phyloP scores from a whole-genome alignment of 2,329 filamentous ascomycete species.

The Diaporthe sp. region DNA sequence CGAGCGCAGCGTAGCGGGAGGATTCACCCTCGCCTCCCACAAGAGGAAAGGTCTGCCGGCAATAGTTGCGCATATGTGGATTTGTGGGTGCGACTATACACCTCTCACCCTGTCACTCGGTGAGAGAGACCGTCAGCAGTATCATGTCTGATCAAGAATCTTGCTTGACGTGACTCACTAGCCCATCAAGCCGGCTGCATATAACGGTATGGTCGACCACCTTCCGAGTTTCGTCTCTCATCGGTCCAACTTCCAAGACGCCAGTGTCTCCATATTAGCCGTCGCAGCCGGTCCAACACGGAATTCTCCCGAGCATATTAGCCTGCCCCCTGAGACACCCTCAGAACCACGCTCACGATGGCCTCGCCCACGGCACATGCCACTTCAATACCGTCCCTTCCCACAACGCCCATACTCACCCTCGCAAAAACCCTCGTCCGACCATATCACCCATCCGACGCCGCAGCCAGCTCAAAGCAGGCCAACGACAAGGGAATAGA shows the following conservation, averaged over 20 bases:
- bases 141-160: constrained; percentile 3
- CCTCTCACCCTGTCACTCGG: constrained; percentile 1
- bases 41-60: constrained; percentile 23
- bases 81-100: constrained; percentile 21
- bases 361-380: constrained; percentile 9
- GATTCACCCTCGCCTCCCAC: constrained; percentile 20
- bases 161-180: constrained; percentile 15
- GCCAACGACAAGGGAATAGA: constrained; percentile 56
- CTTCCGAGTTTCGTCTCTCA: not conserved
- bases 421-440: constrained; percentile 54
- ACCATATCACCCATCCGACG: constrained; percentile 55
- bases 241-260: not conserved
- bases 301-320: constrained; percentile 12
- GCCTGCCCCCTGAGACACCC: constrained; percentile 7
- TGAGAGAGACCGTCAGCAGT: not conserved
- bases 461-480: constrained; percentile 47
- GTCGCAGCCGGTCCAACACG: not conserved
- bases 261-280: not conserved
- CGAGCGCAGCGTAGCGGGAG: constrained; percentile 21
- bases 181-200: not conserved
- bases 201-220: not conserved
- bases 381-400: constrained; percentile 21
- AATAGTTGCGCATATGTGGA: constrained; percentile 21
- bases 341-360: constrained; percentile 16
- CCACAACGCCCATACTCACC: constrained; percentile 43